These are phyloP conservation scores for Omphalotus guepiniiformis DNA, from an alignment of 768 basidiomycete species.

Conservation along the genomic window DNA sequence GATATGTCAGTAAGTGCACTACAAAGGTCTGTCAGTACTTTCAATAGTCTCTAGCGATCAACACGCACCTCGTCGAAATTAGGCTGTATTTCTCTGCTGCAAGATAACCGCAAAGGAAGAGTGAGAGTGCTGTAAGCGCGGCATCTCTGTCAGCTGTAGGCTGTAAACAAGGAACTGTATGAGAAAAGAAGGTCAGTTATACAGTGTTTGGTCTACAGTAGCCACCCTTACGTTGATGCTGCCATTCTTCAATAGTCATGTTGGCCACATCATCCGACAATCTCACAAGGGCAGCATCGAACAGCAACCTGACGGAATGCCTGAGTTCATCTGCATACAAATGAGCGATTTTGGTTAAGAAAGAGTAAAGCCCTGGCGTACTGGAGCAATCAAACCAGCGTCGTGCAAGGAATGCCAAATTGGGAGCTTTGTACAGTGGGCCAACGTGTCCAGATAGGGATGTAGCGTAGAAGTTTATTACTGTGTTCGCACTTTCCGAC, in stretches of 20 bases:
- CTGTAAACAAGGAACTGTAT: slow-evolving; percentile 57
- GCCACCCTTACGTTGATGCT: slow-evolving; percentile 59
- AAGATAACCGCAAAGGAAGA: slow-evolving; percentile 81
- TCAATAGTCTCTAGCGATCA: neutral
- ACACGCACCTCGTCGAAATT: slow-evolving; percentile 61
- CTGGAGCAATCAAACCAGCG: slow-evolving; percentile 76
- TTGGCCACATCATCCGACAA: slow-evolving; percentile 67
- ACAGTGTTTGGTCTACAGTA: neutral
- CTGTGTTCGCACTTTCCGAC: slow-evolving; percentile 63
- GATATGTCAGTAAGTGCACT: slow-evolving; percentile 83
- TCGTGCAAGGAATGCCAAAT: slow-evolving; percentile 65
- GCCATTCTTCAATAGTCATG: slow-evolving; percentile 56
- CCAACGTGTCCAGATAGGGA: slow-evolving; percentile 65
- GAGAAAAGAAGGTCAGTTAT: no score
- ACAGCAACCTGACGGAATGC: slow-evolving; percentile 70
- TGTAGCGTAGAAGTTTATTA: slow-evolving; percentile 77
- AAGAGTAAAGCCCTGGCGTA: slow-evolving; percentile 29
- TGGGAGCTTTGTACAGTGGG: slow-evolving; percentile 57
- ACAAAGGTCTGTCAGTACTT: no score
- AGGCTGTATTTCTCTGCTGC: slow-evolving; percentile 77
- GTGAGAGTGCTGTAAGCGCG: slow-evolving; percentile 56
- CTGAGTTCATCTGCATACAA: slow-evolving; percentile 60
- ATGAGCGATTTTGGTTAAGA: slow-evolving; percentile 6
- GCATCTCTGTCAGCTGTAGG: slow-evolving; percentile 58
- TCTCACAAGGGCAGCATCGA: slow-evolving; percentile 68